These are phyloP conservation scores for Serpula lacrymans DNA, from an alignment of 768 basidiomycete species.

Conservation along the genomic window DNA sequence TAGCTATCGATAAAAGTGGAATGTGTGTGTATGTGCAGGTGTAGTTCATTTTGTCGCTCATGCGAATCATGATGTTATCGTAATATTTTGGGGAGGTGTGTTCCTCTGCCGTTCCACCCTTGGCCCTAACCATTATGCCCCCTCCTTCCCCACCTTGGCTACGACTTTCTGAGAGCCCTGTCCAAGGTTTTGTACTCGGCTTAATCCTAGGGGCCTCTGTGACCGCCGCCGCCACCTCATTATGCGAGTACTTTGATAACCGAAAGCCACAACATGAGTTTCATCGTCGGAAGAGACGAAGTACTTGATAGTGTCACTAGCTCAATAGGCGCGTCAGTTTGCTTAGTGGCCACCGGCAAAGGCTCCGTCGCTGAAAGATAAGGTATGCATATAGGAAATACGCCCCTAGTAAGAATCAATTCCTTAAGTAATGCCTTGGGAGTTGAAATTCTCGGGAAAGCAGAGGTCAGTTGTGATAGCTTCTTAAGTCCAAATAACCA, in stretches of 20 bases:
- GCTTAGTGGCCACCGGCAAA: background rate
- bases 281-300: slow-evolving; percentile 56
- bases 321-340: slow-evolving; percentile 57
- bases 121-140: no score
- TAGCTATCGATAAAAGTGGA: no score
- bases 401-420: slow-evolving; percentile 87
- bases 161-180: slow-evolving; percentile 15
- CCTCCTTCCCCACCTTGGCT: slow-evolving; percentile 30
- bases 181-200: slow-evolving; percentile 37
- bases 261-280: slow-evolving; percentile 42
- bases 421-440: slow-evolving; percentile 89
- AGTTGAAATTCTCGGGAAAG: slow-evolving; percentile 95
- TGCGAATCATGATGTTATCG: no score
- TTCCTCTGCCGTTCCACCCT: no score
- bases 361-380: background rate
- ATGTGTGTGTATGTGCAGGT: no score
- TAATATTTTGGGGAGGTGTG: no score
- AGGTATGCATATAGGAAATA: slow-evolving; percentile 66
- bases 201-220: slow-evolving; percentile 71
- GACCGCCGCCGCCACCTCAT: slow-evolving; percentile 63
- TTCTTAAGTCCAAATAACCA: no score
- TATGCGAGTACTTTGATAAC: slow-evolving; percentile 49
- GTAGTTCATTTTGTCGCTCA: no score
- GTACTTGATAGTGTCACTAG: slow-evolving; percentile 72
- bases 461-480: slow-evolving; percentile 60